Percentiles rank a stretch among this genome's conserved stretches.
Evolutionary conservation across 768 basidiomycete genomes (phyloP).

Genomic region (Boletus fagicola): DNA sequence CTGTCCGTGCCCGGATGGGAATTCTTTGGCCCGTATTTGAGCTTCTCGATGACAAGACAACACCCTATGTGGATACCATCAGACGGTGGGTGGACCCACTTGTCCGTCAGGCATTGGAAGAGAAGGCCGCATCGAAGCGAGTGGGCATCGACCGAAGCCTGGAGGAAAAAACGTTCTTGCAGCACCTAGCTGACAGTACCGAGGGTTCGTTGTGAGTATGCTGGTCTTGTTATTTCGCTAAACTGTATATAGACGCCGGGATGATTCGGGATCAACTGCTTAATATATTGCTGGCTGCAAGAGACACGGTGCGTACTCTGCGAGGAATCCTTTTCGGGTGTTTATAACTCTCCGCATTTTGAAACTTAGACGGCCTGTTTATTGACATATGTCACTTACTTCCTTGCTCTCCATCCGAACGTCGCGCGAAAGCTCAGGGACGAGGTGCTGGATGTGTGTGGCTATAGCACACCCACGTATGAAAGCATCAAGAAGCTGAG

Average conservation of each 20-base stretch:
- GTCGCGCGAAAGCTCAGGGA: conserved; percentile 50
- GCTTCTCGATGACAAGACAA: conserved; percentile 38
- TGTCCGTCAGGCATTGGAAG: conserved; percentile 50
- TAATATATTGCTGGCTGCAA: conserved; percentile 71
- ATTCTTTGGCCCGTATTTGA: conserved; percentile 44
- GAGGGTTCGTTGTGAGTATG: conserved; percentile 43
- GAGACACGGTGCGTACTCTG: conserved; percentile 62
- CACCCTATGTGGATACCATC: conserved; percentile 36
- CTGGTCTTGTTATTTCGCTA: conserved; percentile 2
- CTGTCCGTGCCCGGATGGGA: conserved; percentile 36
- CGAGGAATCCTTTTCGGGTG: background rate
- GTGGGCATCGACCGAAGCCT: conserved; percentile 39
- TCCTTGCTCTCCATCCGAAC: conserved; percentile 64
- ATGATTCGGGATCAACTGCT: conserved; percentile 76
- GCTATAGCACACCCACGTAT: conserved; percentile 49
- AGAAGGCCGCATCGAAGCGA: conserved; percentile 39
- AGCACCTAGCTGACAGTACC: conserved; percentile 65
- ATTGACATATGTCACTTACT: conserved; percentile 68
- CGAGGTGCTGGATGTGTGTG: conserved; percentile 61
- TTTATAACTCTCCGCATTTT: background rate
- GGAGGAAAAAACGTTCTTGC: conserved; percentile 60
- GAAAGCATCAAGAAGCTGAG: conserved; percentile 58
- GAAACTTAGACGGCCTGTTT: conserved; percentile 59
- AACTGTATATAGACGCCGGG: conserved; percentile 47
- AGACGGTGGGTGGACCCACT: conserved; percentile 58